Percentiles rank a stretch among this genome's conserved stretches.
These are phyloP conservation scores for Tetradesmus obliquus DNA, from an alignment of 139 green algal genomes.

Conservation along the genomic window DNA sequence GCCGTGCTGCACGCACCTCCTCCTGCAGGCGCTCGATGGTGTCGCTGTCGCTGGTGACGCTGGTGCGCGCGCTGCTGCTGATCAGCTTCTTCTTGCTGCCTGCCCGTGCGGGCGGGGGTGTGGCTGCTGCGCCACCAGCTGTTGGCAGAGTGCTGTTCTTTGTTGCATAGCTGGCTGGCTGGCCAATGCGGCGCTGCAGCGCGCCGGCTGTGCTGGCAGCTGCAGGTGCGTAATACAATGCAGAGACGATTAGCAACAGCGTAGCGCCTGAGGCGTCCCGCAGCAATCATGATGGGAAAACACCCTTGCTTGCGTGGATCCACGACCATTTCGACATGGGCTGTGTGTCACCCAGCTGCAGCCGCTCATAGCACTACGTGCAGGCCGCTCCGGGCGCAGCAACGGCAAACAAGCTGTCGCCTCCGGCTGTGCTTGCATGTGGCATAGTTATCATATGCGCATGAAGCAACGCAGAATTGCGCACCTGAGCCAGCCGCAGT, in stretches of 20 bases:
- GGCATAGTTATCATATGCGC: no score
- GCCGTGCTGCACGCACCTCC: background rate
- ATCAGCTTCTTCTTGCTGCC: slow-evolving; percentile 32
- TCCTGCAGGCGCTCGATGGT: slow-evolving; percentile 42
- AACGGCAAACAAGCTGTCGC: background rate
- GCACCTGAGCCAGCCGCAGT: slow-evolving; percentile 17
- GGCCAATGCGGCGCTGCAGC: slow-evolving; percentile 3
- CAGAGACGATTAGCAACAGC: background rate
- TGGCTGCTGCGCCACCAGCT: background rate
- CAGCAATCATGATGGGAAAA: no score
- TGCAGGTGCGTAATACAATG: background rate
- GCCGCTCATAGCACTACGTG: background rate
- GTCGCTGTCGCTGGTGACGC: slow-evolving; percentile 29
- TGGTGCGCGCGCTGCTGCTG: background rate
- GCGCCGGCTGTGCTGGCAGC: background rate
- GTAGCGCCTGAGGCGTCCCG: no score
- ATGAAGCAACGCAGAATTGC: no score
- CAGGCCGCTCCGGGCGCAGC: background rate
- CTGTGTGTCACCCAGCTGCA: no score
- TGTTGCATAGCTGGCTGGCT: slow-evolving; percentile 5
- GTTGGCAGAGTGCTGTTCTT: background rate
- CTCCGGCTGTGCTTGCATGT: background rate
- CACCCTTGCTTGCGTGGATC: no score
- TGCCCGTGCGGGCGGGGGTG: background rate
- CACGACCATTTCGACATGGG: no score